Evolutionary conservation across 2,329 filamentous ascomycete species (phyloP).

Genomic region (Ophiostoma ips): DNA sequence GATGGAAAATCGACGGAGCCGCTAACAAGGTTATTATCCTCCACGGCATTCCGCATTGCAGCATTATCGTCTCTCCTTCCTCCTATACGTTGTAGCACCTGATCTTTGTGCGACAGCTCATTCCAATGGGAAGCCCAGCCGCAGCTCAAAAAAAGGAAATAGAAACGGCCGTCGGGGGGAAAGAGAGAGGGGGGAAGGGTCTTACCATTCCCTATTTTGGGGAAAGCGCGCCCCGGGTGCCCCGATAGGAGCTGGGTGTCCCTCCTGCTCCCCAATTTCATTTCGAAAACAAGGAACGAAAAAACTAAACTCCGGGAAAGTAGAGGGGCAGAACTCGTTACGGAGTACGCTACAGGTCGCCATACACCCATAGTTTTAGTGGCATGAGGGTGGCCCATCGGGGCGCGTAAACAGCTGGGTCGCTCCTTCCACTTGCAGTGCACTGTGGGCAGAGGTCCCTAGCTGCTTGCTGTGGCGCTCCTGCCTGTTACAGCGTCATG

Average conservation of each 20-base stretch:
- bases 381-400: neutral
- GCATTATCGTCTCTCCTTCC: neutral
- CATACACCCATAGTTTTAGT: no score
- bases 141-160: no score
- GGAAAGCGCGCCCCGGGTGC: slow-evolving; percentile 1
- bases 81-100: no score
- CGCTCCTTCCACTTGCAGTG: neutral
- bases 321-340: neutral
- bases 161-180: no score
- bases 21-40: no score
- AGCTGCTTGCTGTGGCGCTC: neutral
- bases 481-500: neutral
- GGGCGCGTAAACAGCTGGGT: neutral
- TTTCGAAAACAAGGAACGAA: slow-evolving; percentile 11
- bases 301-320: slow-evolving; percentile 14
- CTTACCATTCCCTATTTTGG: neutral
- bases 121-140: no score
- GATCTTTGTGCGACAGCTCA: no score
- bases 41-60: no score
- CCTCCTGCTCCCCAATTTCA: neutral
- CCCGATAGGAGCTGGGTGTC: no score
- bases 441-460: neutral
- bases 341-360: no score
- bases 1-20: no score
- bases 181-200: no score